phyloP scores from a whole-genome alignment of 352 stramenopile genomes.

The Pythium utonaiense region DNA sequence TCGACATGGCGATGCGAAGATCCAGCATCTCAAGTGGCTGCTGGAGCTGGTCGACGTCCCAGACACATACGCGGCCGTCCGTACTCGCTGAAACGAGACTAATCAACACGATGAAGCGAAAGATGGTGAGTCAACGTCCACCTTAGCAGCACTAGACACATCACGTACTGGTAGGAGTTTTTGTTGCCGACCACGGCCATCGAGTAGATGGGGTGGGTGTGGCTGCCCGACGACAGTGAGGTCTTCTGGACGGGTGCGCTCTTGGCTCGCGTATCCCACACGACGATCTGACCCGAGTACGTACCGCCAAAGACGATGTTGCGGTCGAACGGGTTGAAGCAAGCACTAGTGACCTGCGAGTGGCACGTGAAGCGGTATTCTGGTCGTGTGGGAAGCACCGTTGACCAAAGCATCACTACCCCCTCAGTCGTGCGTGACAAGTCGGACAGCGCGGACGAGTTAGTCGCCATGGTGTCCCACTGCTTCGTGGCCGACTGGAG shows the following conservation, averaged over 20 bases:
- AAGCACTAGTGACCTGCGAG: slow-evolving; percentile 81
- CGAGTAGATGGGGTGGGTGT: slow-evolving; percentile 87
- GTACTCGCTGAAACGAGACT: slow-evolving; percentile 85
- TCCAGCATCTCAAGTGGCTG: slow-evolving; percentile 83
- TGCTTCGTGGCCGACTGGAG: slow-evolving; percentile 37
- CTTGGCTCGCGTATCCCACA: slow-evolving; percentile 87
- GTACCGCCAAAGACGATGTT: slow-evolving; percentile 84
- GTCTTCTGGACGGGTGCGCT: slow-evolving; percentile 80
- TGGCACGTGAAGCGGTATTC: slow-evolving; percentile 88
- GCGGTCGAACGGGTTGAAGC: slow-evolving; percentile 86
- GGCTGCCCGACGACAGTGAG: slow-evolving; percentile 68
- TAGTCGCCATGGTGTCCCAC: slow-evolving; percentile 59
- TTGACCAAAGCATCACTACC: slow-evolving; percentile 84
- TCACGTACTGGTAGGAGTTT: slow-evolving; percentile 70
- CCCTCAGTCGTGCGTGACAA: slow-evolving; percentile 65
- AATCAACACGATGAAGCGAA: background rate
- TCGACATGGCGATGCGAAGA: slow-evolving; percentile 74
- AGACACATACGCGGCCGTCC: slow-evolving; percentile 82
- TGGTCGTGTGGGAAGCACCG: slow-evolving; percentile 65
- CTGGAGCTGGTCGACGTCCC: slow-evolving; percentile 83
- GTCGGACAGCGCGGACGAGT: slow-evolving; percentile 43
- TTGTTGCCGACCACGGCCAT: slow-evolving; percentile 83
- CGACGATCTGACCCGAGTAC: slow-evolving; percentile 83
- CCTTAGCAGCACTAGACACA: background rate
- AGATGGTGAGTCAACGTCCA: background rate